Conservation (phyloP, 805 yeast genomes). For the Candida nemodendra region DNA sequence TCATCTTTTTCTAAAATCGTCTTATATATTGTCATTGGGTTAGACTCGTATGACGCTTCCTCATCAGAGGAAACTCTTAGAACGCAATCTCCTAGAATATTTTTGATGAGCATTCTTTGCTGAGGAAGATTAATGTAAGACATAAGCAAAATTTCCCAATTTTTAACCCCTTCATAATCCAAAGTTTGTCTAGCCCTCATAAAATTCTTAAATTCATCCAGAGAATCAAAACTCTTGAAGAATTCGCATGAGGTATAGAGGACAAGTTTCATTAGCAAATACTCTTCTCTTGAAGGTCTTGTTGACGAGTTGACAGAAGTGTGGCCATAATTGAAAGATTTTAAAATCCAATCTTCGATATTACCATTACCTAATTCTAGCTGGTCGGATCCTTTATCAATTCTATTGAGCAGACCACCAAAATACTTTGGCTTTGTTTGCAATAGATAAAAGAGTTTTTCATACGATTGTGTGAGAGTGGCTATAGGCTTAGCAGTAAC, state of each 20-base stretch:
- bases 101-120: conserved; percentile 46
- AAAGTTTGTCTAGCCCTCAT: conserved; percentile 25
- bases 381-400: conserved; percentile 23
- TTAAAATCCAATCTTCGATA: conserved; percentile 36
- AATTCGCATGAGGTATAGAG: conserved; percentile 43
- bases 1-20: conserved; percentile 39
- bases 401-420: conserved; percentile 46
- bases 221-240: conserved; percentile 28
- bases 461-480: conserved; percentile 64
- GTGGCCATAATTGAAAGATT: conserved; percentile 30
- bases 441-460: conserved; percentile 72
- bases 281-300: conserved; percentile 66
- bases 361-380: conserved; percentile 23
- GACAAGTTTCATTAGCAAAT: conserved; percentile 59
- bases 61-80: conserved; percentile 42
- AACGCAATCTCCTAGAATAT: conserved; percentile 39
- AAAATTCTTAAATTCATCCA: conserved; percentile 24
- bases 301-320: conserved; percentile 13
- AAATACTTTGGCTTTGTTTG: conserved; percentile 83
- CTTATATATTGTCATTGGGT: conserved; percentile 62
- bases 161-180: conserved; percentile 17
- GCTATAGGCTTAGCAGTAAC: conserved; percentile 39
- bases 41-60: conserved; percentile 70
- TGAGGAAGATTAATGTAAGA: conserved; percentile 46
- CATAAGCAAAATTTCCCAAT: conserved; percentile 46